Evolutionary conservation across 2,329 filamentous ascomycete genomes (phyloP), one percentile per base, ranked within the genome.

Genomic region (Beauveria medogensis): DNA sequence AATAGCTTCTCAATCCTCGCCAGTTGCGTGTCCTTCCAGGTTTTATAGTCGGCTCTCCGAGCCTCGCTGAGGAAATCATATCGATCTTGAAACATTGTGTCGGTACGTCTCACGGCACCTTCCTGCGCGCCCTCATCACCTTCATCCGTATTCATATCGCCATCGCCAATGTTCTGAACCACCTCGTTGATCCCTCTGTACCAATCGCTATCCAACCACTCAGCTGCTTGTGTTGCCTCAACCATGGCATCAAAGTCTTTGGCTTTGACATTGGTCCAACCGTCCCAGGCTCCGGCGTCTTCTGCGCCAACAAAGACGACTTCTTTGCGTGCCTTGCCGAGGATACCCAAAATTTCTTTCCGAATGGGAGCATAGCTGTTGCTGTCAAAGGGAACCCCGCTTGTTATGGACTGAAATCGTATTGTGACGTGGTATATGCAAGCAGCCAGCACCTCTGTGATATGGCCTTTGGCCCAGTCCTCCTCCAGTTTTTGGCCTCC

Each of bases 31-130:
- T 78, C 77, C 71, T 87, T 87, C 90, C 90, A 94, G 20, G 70
- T 71, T 50, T 71, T 75, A 69, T 86, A 92, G 12, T 87, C 84
- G 46, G 76, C 77, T 66, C 80, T 79, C 65, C 83, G 84, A 63
- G 80, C 76, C 54, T 87, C 83, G 64, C 85, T 87, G 66, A 92
- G 72, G 67, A 86, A 90, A 67, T 92, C 88, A 67, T 89, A 86
- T 52, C 82, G 81, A 64, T 87, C 85, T 71, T 92, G 88, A 66
- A 92, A 84, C 89, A 92, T 92, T 2, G 86, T 89, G 64, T 85
- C 83, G 9, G 79, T 75, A 7, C 60, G 60, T 61, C 79, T 71
- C 72, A 84, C 73, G 30, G 79, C 69, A 61, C 79, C 75, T 43
- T 75, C 75, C n/a, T 69, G 70, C 40, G 73, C 73, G 3, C 71